Evolutionary conservation across 306 rosid species (phyloP), one percentile per base, ranked within the genome.

Genomic region (Heteromeles arbutifolia): DNA sequence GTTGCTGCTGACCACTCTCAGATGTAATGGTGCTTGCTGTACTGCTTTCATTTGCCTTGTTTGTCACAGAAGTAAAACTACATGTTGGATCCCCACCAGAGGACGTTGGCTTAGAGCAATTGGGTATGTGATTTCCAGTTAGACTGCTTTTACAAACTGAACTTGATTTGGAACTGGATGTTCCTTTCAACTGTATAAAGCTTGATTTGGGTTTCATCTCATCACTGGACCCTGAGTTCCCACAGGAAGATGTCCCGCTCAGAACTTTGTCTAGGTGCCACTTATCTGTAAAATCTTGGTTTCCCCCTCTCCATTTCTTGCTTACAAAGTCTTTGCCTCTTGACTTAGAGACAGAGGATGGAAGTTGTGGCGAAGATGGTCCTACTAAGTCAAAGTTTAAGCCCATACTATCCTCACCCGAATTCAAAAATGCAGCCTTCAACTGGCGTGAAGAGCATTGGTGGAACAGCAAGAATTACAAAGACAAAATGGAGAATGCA

Each of bases 311-410:
- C 90, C 91, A 86, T 22, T 83, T 89, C 84, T 89, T 88, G 78
- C 66, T 79, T 56, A 39, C 86, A 70, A 85, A 89, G 62, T 86
- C 69, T 70, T 89, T 91, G 26, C 98, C 98, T 85, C 97, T 91
- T 12, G 96, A 88, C 74, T 80, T 89, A 14, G 97, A 88, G 28
- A 93, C 97, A 6, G 93, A 91, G 9, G 77, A 54, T 17, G 93
- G 90, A 84, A 87, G 88, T 69, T 43, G 80, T 2, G 88, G 98
- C 0, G 88, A 88, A 76, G 83, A 65, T 44, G 69, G 74, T 76
- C 58, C 87, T 3, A 6, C 59, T 8, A 67, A 71, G 57, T 81
- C 92, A 15, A 75, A 77, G 67, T 78, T 86, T 69, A 78, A 69
- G 63, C 85, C 45, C 65, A 56, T 25, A 74, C 18, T 32, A 65